Percentiles rank a stretch among this genome's conserved stretches.
Conservation (phyloP, 768 basidiomycete genomes). For the Pisolithus marmoratus region DNA sequence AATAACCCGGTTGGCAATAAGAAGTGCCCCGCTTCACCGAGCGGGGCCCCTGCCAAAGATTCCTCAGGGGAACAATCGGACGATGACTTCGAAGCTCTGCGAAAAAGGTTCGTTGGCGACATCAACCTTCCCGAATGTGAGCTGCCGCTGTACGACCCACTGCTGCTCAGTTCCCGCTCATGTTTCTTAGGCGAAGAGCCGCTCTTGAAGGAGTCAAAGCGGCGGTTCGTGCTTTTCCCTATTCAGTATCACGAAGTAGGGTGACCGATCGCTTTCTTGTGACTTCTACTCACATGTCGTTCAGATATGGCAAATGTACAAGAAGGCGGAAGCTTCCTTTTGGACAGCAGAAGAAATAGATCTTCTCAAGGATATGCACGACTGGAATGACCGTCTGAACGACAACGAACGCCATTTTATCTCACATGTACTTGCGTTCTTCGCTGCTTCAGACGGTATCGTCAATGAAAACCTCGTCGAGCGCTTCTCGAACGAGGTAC, state of each 20-base stretch:
- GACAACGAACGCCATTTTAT: constrained; percentile 84
- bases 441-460: constrained; percentile 93
- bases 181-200: constrained; percentile 61
- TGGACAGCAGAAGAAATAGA: constrained; percentile 95
- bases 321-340: constrained; percentile 89
- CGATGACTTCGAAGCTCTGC: constrained; percentile 33
- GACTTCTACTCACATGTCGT: neutral
- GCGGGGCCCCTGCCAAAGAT: constrained; percentile 20
- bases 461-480: constrained; percentile 96
- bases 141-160: neutral
- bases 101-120: constrained; percentile 61
- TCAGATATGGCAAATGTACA: constrained; percentile 95
- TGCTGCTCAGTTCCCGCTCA: neutral
- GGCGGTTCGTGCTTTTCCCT: constrained; percentile 88
- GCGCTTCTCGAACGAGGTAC: constrained; percentile 90
- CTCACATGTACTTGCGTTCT: constrained; percentile 91
- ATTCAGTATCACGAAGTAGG: constrained; percentile 87
- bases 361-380: constrained; percentile 77
- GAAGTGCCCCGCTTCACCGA: constrained; percentile 27
- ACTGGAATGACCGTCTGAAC: constrained; percentile 82
- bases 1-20: constrained; percentile 23
- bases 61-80: constrained; percentile 14
- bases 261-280: neutral
- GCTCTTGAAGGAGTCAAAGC: constrained; percentile 66
- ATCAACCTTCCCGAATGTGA: constrained; percentile 57